Percentiles rank a stretch among this genome's conserved stretches.
Conservation (phyloP, 2,329 filamentous ascomycete genomes). For the Penicillium hesseltinei region DNA sequence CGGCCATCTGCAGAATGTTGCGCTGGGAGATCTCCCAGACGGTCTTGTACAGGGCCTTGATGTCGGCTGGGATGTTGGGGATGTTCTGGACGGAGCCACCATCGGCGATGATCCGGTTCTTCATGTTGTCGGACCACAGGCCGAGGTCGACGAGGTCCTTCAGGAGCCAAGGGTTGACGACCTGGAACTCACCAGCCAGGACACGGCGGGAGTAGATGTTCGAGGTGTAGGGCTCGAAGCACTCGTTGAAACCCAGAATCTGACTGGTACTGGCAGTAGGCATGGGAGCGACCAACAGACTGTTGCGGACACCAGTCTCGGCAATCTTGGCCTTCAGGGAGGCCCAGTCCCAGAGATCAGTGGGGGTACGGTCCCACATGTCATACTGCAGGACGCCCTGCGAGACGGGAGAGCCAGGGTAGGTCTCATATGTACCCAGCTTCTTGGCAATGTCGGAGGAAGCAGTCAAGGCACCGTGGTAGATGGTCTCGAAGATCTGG, state of each 20-base stretch:
- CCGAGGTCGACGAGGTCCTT: conserved; percentile 98
- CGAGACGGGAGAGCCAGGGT: conserved; percentile 89
- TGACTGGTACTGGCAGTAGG: conserved; percentile 96
- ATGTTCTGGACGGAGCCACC: conserved; percentile 96
- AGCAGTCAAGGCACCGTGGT: conserved; percentile 88
- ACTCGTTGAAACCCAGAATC: conserved; percentile 98
- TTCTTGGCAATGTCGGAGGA: conserved; percentile 83
- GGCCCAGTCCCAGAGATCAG: conserved; percentile 96
- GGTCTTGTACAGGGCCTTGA: conserved; percentile 98
- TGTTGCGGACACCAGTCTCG: conserved; percentile 92
- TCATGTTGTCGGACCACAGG: conserved; percentile 99
- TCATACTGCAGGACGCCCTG: conserved; percentile 97
- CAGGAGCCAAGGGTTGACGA: conserved; percentile 97
- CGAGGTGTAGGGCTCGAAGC: conserved; percentile 98
- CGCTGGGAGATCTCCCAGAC: conserved; percentile 99
- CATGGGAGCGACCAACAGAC: conserved; percentile 92
- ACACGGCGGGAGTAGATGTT: conserved; percentile 99
- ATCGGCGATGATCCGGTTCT: conserved; percentile 99
- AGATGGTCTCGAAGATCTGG: conserved; percentile 99
- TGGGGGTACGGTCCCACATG: conserved; percentile 95
- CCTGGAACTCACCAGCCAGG: conserved; percentile 96
- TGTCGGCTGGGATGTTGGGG: conserved; percentile 90
- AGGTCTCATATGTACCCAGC: conserved; percentile 81
- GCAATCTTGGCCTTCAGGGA: conserved; percentile 85
- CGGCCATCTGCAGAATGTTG: conserved; percentile 94